A percentile compares a stretch with the other conserved stretches of the same genome.
phyloP scores from a whole-genome alignment of 345 rosid species.

The Populus alba region DNA sequence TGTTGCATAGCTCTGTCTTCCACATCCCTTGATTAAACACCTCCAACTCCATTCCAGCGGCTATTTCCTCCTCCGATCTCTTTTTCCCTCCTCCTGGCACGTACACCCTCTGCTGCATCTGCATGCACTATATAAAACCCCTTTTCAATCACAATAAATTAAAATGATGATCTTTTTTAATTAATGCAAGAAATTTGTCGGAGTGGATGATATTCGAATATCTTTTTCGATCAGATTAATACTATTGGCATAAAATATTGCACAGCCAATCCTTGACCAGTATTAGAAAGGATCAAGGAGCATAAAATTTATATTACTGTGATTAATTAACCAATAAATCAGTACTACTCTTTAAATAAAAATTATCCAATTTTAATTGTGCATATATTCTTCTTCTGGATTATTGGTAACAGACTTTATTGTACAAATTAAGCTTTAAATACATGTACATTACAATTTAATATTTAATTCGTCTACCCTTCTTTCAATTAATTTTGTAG shows the following conservation, averaged over 20 bases:
- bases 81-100: conserved; percentile 16
- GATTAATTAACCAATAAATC: background rate
- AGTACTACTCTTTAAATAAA: background rate
- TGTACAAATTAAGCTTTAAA: background rate
- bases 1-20: conserved; percentile 27
- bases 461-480: background rate
- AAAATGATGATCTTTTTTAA: too few relatives aligned
- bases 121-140: background rate
- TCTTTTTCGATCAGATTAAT: background rate
- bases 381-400: background rate
- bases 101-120: conserved; percentile 32
- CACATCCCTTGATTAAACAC: conserved; percentile 22
- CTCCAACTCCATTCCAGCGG: conserved; percentile 11
- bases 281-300: background rate
- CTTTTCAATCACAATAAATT: background rate
- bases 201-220: background rate
- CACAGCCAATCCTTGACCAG: background rate
- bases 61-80: background rate
- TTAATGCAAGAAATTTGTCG: background rate
- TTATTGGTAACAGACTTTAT: background rate
- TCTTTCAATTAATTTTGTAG: background rate
- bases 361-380: background rate
- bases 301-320: background rate
- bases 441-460: background rate
- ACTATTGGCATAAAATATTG: background rate